Evolutionary conservation across 202 grass and related monocot species (phyloP), one percentile per base, ranked within the genome.

Genomic region (Musa balbisiana): DNA sequence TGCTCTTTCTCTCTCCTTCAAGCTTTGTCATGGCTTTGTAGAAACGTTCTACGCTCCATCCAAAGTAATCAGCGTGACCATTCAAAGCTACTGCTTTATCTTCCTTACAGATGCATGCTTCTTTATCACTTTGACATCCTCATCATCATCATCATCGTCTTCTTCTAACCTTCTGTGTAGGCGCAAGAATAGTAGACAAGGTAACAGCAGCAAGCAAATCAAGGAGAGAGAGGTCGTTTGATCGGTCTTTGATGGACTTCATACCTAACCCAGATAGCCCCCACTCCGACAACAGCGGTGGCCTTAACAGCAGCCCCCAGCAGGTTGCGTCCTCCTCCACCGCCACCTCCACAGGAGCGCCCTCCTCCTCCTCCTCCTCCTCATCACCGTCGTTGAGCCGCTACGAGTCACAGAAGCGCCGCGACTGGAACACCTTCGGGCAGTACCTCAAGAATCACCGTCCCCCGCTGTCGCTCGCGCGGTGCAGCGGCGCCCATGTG

Each of bases 401-500:
- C 23, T 88, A 88, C 64, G 86, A 88, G 79, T 82, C 86, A 14
- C 86, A 88, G 75, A 88, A 88, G 82, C 75, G 86, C 15, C 79
- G 86, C 0, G 86, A 88, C 75, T 88, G 86, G 86, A 88, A 85
- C 65, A 88, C 86, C 21, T 88, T 88, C 50, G 78, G 89, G 67
- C 87, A 90, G 80, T 92, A 92, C 75, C 87, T 92, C 43, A 83
- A 83, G 74, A 92, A 92, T 78, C 90, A 92, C 82, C 85, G 87
- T 17, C 90, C 90, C 26, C 90, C 90, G 64, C 83, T 92, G 72
- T 81, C 82, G 51, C 82, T 92, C 14, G 64, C 91, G 49, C 91
- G 89, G 74, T 93, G 91, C 81, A 93, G 87, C 83, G 91, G 91
- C 25, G 87, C 87, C 69, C 91, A 93, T 80, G 91, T 93, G 24